These are phyloP conservation scores for Colletotrichum costaricense DNA, from an alignment of 2,329 filamentous ascomycete species.

Conservation along the genomic window DNA sequence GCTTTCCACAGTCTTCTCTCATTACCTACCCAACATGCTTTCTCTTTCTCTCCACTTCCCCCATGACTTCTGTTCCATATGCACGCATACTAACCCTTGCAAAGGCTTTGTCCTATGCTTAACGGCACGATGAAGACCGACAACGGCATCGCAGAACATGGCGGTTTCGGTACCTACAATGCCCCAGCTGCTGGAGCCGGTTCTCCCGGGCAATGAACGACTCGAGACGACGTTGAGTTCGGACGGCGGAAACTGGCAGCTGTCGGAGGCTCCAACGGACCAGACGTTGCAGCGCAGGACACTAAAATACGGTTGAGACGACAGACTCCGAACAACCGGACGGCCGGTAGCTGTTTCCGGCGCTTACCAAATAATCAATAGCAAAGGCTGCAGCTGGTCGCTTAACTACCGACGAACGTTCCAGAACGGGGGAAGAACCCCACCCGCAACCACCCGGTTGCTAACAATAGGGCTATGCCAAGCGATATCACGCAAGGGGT, in stretches of 20 bases:
- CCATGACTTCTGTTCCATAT: slow-evolving; percentile 8
- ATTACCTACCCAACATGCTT: background rate
- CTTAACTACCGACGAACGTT: slow-evolving; percentile 30
- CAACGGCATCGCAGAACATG: slow-evolving; percentile 65
- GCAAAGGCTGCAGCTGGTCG: slow-evolving; percentile 11
- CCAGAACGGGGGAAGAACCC: slow-evolving; percentile 26
- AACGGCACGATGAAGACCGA: slow-evolving; percentile 82
- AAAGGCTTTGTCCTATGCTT: slow-evolving; percentile 83
- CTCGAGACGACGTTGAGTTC: background rate
- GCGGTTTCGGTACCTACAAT: slow-evolving; percentile 68
- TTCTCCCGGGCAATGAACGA: slow-evolving; percentile 42
- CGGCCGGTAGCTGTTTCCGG: slow-evolving; percentile 22
- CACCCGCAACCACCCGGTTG: slow-evolving; percentile 24
- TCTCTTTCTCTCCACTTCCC: background rate
- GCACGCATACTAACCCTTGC: slow-evolving; percentile 42
- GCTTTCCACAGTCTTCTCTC: slow-evolving; percentile 16
- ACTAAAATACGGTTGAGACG: slow-evolving; percentile 25
- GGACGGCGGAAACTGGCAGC: slow-evolving; percentile 9
- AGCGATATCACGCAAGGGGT: slow-evolving; percentile 16
- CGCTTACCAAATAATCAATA: slow-evolving; percentile 3
- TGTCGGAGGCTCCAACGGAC: background rate
- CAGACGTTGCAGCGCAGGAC: slow-evolving; percentile 8
- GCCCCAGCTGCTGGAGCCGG: slow-evolving; percentile 49
- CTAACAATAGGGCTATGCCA: slow-evolving; percentile 31
- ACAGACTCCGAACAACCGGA: slow-evolving; percentile 11